Evolutionary conservation across 1,284 basidiomycete species (phyloP).

Genomic region (Apiotrichum laibachii): DNA sequence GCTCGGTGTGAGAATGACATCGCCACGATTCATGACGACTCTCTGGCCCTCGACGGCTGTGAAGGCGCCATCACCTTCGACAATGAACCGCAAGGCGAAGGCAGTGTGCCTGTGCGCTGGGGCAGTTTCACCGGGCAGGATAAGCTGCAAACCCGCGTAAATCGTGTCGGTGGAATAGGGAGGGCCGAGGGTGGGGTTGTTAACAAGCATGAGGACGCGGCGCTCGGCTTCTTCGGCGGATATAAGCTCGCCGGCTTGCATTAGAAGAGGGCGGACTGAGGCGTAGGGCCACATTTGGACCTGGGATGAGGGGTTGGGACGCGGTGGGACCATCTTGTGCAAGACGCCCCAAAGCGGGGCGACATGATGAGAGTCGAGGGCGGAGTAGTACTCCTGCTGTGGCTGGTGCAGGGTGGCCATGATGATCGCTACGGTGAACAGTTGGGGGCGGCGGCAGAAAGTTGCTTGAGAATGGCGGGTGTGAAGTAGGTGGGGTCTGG

Average conservation of each 20-base stretch:
- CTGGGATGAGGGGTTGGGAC: no score
- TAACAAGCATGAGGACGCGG: constrained; percentile 25
- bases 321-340: no score
- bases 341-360: no score
- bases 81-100: constrained; percentile 23
- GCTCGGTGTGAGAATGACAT: constrained; percentile 23
- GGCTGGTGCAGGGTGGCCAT: no score
- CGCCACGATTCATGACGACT: constrained; percentile 24
- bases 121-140: constrained; percentile 24
- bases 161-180: constrained; percentile 22
- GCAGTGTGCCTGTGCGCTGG: constrained; percentile 25
- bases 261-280: constrained; percentile 17
- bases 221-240: constrained; percentile 23
- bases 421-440: no score
- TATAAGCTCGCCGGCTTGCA: constrained; percentile 22
- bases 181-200: constrained; percentile 2
- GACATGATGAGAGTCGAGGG: no score
- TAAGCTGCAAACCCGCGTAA: constrained; percentile 24
- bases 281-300: no score
- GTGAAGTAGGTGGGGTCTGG: no score
- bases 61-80: constrained; percentile 24
- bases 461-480: no score
- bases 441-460: no score
- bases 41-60: constrained; percentile 22
- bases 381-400: no score